Base-by-base conservation (phyloP, 2,329 filamentous ascomycete species). In the Penicillium verrucosum region DNA sequence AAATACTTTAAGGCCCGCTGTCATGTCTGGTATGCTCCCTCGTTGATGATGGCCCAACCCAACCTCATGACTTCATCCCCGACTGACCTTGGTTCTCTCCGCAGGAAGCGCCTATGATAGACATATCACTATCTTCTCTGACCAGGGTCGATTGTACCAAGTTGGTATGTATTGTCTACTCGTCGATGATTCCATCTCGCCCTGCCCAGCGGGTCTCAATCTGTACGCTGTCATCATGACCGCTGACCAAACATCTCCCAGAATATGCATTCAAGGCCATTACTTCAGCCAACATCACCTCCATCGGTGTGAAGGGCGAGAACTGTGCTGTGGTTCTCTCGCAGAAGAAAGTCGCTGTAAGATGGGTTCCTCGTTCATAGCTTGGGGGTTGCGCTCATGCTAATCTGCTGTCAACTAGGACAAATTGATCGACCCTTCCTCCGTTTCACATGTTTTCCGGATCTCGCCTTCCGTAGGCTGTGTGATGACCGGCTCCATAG, bases 201-300 rank as follows among this genome's bases (percentile, higher is more conserved):
- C 48, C 41, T 18, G 36, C 37, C 16, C 51, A 54, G 27, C 29
- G 21, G 21, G 46, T 18, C 14, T 21, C 45, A 45, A 25, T 45
- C 46, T 21, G 52, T 54, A 53, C 36, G 38, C 63, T 68, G 54
- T 60, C 37, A 52, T 53, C 47, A 62, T 64, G 46, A 54, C 49
- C 54, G 58, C 62, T 63, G 54, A 69, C 72, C 74, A 58, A 75
- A 66, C 40, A 57, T 54, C 51, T 27, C 61, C 63, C 59, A 97
- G 94, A 99, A 84, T 99, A 99, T 93, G 94, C 94, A 69, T 99
- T 99, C 87, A 99, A 99, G 82, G 94, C 94, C 58, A 99, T 99
- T 79, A 99, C 94, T 68, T 93, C 94, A 60, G 94, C 94, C 68
- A 97, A 97, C 79, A 97, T 99, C 81, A 99, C 96, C 83, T 94